Conservation (phyloP, 257 asterid species). For the Solanum sejunctum region DNA sequence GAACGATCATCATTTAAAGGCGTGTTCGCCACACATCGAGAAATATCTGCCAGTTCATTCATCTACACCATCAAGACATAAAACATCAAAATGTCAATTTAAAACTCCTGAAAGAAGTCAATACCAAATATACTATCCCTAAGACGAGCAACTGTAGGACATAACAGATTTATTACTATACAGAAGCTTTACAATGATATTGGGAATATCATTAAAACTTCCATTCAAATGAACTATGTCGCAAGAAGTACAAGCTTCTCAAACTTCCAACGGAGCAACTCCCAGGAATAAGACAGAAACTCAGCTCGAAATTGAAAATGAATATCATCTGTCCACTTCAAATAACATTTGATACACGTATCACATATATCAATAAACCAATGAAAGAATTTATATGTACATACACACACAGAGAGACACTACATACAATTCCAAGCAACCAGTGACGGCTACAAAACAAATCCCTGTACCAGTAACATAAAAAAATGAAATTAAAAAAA, state of each 20-base stretch:
- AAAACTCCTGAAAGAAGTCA: neutral
- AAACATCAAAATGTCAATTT: neutral
- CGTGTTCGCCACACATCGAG: slow-evolving; percentile 86
- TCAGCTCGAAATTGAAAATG: neutral
- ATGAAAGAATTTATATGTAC: too few species aligned
- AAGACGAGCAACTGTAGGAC: neutral
- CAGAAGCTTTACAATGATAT: neutral
- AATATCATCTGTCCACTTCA: neutral
- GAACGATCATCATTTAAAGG: slow-evolving; percentile 88
- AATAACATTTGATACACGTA: neutral
- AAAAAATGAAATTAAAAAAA: neutral
- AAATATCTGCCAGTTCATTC: slow-evolving; percentile 94
- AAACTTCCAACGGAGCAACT: neutral
- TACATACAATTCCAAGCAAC: neutral
- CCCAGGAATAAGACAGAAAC: neutral
- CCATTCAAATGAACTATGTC: neutral
- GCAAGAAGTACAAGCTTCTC: neutral
- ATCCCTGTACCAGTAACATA: neutral
- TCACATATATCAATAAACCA: neutral
- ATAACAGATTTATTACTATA: neutral
- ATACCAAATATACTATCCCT: neutral
- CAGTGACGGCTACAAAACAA: neutral
- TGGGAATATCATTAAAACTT: neutral
- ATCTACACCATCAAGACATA: slow-evolving; percentile 38
- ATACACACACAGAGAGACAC: neutral